Conservation (phyloP, 2,329 filamentous ascomycete genomes). For the Plenodomus lindquistii region DNA sequence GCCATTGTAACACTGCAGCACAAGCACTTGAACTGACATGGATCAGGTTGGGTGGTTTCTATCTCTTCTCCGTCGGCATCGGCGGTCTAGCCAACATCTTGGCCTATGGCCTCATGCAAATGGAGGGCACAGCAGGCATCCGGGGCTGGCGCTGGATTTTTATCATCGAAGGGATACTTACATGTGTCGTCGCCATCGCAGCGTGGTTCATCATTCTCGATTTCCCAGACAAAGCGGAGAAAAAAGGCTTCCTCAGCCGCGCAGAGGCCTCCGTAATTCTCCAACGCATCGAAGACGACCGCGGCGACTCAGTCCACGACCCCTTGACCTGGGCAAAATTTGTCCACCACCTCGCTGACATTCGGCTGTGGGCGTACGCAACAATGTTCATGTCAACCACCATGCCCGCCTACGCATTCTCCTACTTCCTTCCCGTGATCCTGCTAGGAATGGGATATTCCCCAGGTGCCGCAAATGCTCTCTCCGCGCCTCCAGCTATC, state of each 20-base stretch:
- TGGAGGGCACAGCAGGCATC: constrained; percentile 26
- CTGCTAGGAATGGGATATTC: constrained; percentile 29
- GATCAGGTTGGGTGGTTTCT: constrained; percentile 23
- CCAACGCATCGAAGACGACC: constrained; percentile 28
- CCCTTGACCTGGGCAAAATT: constrained; percentile 24
- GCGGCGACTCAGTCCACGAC: constrained; percentile 27
- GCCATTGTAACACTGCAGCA: neutral
- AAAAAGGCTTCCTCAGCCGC: constrained; percentile 24
- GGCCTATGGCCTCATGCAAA: constrained; percentile 33
- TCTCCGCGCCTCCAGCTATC: constrained; percentile 30
- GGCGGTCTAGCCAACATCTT: constrained; percentile 33
- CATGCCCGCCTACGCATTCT: constrained; percentile 29
- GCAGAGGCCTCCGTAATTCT: constrained; percentile 21
- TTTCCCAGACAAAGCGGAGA: constrained; percentile 32
- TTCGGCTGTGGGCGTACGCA: constrained; percentile 28
- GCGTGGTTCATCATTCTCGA: constrained; percentile 33
- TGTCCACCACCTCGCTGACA: constrained; percentile 20
- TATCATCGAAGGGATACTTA: constrained; percentile 32
- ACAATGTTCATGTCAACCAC: constrained; percentile 29
- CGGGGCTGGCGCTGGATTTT: constrained; percentile 38
- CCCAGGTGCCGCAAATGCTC: constrained; percentile 17
- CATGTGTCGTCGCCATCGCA: constrained; percentile 28
- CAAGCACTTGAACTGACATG: neutral
- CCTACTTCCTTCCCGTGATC: constrained; percentile 34
- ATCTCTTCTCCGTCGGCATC: constrained; percentile 30